Evolutionary conservation across 2,329 filamentous ascomycete species (phyloP).

Genomic region (Colletotrichum euphorbiae): DNA sequence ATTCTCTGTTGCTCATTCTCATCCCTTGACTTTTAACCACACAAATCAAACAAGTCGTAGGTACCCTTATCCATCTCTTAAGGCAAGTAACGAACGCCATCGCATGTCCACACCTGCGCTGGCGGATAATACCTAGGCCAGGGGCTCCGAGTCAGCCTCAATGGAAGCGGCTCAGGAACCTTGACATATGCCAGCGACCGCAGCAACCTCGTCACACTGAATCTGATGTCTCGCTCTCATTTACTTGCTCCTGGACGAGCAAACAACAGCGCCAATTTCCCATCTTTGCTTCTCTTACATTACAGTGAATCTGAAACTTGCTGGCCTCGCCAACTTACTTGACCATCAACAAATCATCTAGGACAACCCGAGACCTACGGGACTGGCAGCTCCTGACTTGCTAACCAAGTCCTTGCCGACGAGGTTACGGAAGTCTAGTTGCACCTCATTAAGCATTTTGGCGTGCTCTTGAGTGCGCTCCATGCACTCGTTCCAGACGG

Average conservation of each 20-base stretch:
- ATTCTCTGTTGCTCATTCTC: background rate
- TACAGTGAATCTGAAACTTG: background rate
- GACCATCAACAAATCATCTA: slow-evolving; percentile 26
- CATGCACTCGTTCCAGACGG: slow-evolving; percentile 86
- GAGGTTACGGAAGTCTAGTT: slow-evolving; percentile 87
- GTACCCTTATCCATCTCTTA: background rate
- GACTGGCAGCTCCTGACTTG: slow-evolving; percentile 43
- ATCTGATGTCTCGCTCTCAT: slow-evolving; percentile 18
- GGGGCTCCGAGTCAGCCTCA: slow-evolving; percentile 15
- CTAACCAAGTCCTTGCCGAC: slow-evolving; percentile 70
- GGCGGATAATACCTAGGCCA: background rate
- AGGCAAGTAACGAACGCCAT: slow-evolving; percentile 25
- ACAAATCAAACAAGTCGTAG: background rate
- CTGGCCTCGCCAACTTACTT: background rate
- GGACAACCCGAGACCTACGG: slow-evolving; percentile 58
- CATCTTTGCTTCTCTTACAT: background rate
- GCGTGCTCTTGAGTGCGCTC: slow-evolving; percentile 85
- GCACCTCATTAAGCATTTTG: slow-evolving; percentile 82
- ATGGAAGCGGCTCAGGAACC: slow-evolving; percentile 3
- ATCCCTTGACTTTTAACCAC: background rate
- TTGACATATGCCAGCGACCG: slow-evolving; percentile 20
- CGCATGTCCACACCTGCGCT: slow-evolving; percentile 5
- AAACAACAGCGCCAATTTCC: background rate
- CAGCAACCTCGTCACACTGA: slow-evolving; percentile 1
- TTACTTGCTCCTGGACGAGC: slow-evolving; percentile 1